Percentiles rank a stretch among this genome's conserved stretches.
These are phyloP conservation scores for Cutaneotrichosporon dermatis DNA, from an alignment of 1,284 basidiomycete species.

Conservation along the genomic window DNA sequence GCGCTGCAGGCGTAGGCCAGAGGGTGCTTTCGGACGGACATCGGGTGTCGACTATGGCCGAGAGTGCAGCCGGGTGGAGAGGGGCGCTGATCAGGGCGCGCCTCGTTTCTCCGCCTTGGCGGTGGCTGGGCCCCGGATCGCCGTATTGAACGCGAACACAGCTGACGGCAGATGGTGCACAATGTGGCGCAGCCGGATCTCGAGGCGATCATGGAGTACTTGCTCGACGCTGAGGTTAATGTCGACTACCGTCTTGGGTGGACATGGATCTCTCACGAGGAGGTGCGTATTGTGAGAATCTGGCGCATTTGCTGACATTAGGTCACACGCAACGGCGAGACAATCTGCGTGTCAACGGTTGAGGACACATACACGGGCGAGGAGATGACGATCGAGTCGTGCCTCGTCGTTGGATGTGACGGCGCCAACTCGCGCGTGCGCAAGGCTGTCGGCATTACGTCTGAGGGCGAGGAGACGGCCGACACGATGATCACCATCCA, in stretches of 20 bases:
- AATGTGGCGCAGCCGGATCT: constrained; percentile 31
- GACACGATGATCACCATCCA: constrained; percentile 29
- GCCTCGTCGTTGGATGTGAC: constrained; percentile 24
- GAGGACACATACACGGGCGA: constrained; percentile 28
- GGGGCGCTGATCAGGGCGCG: too few species aligned
- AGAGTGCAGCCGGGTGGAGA: too few species aligned
- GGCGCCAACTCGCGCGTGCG: constrained; percentile 27
- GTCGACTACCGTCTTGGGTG: constrained; percentile 25
- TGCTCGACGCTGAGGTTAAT: constrained; percentile 16
- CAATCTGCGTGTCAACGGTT: constrained; percentile 16
- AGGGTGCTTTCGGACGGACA: too few species aligned
- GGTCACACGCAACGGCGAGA: constrained; percentile 8
- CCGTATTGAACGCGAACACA: too few species aligned
- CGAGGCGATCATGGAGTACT: constrained; percentile 17
- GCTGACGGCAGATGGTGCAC: constrained; percentile 24
- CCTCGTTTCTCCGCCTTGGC: too few species aligned
- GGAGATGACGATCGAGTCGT: constrained; percentile 14
- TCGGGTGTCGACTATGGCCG: too few species aligned
- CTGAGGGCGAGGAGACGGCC: constrained; percentile 27
- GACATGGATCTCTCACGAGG: constrained; percentile 24
- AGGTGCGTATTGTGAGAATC: too few species aligned
- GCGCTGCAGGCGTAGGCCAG: too few species aligned
- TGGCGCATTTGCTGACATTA: too few species aligned
- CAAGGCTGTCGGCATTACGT: constrained; percentile 17
- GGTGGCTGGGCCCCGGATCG: neutral